Evolutionary conservation across 2,329 filamentous ascomycete species (phyloP), one percentile per base, ranked within the genome.

Genomic region (Raffaelea ambrosiae): DNA sequence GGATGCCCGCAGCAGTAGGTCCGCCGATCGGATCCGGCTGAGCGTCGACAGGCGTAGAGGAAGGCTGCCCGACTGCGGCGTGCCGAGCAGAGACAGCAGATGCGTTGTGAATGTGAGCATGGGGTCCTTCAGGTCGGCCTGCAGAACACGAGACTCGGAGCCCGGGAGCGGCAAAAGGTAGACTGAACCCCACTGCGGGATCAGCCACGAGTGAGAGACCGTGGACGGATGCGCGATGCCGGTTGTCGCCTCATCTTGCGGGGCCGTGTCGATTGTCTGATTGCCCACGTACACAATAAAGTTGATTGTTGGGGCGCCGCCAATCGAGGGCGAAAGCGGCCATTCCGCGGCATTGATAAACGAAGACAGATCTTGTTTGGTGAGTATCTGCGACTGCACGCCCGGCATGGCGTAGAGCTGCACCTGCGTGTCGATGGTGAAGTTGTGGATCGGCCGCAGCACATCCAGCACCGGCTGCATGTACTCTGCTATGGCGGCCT

Each of bases 281-380:
- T 87, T 81, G 5, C 90, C 88, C 8, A 94, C 81, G 59, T 93
- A 98, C 23, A 97, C 75, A 48, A 97, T 83, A 62, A 98, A 97
- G 66, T 98, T 97, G 60, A 98, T 83, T 0, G 93, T 98, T 1
- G 93, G 93, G 0, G 91, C 91, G 18, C 81, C 82, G 39, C 90
- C 93, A 55, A 98, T 97, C 48, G 88, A 95, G 1, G 91, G 91
- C 53, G 86, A 95, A 3, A 98, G 68, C 0, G 93, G 93, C 93
- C 93, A 98, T 67, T 98, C 93, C 2, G 93, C 93, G 3, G 91
- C 90, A 59, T 98, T 98, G 65, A 98, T 89, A 60, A 98, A 98
- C 1, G 87, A 90, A 35, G 88, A 88, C 1, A 98, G 74, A 58
- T 95, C 89, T 57, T 95, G 86, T 61, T 88, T 90, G 58, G 79